Evolutionary conservation across 2,329 filamentous ascomycete genomes (phyloP).

Genomic region (Arthroderma uncinatum): DNA sequence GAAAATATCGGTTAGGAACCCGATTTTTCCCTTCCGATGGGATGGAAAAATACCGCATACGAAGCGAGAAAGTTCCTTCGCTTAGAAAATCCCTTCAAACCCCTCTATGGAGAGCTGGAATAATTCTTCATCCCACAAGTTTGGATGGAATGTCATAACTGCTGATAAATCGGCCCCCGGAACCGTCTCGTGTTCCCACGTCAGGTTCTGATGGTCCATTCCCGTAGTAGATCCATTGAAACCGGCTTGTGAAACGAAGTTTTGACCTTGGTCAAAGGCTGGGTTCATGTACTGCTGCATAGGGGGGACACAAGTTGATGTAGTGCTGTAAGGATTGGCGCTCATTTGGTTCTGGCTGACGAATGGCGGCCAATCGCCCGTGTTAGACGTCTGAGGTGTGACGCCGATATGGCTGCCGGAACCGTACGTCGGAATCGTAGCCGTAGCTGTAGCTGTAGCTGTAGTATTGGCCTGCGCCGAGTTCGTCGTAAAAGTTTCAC

Average conservation of each 20-base stretch:
- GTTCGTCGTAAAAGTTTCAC: not conserved
- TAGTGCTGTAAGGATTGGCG: not conserved
- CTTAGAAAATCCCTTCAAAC: not conserved
- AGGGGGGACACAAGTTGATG: not conserved
- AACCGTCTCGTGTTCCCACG: conserved; percentile 5
- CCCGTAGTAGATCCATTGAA: not conserved
- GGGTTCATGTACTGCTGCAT: not conserved
- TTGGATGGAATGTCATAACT: conserved; percentile 9
- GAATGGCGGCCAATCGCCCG: not conserved
- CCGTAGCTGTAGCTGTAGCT: not conserved
- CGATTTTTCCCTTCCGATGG: not conserved
- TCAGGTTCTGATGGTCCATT: not conserved
- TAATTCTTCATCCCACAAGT: conserved; percentile 14
- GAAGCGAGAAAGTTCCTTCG: not conserved
- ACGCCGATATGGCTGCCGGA: not conserved
- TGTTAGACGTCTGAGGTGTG: not conserved
- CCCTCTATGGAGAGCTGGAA: not conserved
- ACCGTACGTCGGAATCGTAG: not conserved
- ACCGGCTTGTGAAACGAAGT: not conserved
- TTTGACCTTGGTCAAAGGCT: not conserved
- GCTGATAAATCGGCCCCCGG: conserved; percentile 8
- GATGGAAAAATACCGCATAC: not conserved
- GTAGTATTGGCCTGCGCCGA: not conserved
- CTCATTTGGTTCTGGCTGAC: conserved; percentile 3
- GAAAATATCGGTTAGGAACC: not conserved